Conservation (phyloP, 2,329 filamentous ascomycete genomes). For the Microdochium nivale region DNA sequence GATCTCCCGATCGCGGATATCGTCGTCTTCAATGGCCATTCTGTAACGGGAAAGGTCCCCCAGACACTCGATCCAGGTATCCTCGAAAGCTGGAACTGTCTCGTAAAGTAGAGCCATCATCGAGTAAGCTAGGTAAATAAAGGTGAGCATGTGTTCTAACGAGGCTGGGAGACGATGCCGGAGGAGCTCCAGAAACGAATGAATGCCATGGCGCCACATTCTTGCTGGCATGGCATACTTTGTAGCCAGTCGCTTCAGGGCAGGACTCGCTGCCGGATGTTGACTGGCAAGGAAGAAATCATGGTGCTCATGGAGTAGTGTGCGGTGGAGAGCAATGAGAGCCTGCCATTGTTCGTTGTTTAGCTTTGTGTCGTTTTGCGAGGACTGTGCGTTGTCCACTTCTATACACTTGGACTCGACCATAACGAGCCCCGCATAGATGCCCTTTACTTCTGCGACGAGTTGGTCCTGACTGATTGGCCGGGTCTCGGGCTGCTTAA, state of each 20-base stretch:
- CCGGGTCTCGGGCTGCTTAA: slow-evolving; percentile 51
- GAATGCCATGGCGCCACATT: slow-evolving; percentile 93
- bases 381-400: slow-evolving; percentile 57
- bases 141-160: slow-evolving; percentile 82
- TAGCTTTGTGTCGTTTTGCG: slow-evolving; percentile 31
- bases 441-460: slow-evolving; percentile 71
- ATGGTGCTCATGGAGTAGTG: slow-evolving; percentile 72
- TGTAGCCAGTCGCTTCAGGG: slow-evolving; percentile 58
- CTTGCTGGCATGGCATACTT: slow-evolving; percentile 89
- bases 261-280: slow-evolving; percentile 67
- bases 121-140: slow-evolving; percentile 81
- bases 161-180: slow-evolving; percentile 66
- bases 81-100: slow-evolving; percentile 71
- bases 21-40: slow-evolving; percentile 87
- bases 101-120: slow-evolving; percentile 86
- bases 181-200: slow-evolving; percentile 71
- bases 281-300: slow-evolving; percentile 84
- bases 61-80: slow-evolving; percentile 90
- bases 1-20: slow-evolving; percentile 63
- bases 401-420: slow-evolving; percentile 84
- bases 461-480: slow-evolving; percentile 72
- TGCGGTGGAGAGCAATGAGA: slow-evolving; percentile 72
- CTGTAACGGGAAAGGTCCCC: slow-evolving; percentile 76
- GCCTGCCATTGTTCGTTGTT: slow-evolving; percentile 74
- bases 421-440: slow-evolving; percentile 77